Base-by-base conservation (phyloP, 2,329 filamentous ascomycete species). In the Calonectria montana region DNA sequence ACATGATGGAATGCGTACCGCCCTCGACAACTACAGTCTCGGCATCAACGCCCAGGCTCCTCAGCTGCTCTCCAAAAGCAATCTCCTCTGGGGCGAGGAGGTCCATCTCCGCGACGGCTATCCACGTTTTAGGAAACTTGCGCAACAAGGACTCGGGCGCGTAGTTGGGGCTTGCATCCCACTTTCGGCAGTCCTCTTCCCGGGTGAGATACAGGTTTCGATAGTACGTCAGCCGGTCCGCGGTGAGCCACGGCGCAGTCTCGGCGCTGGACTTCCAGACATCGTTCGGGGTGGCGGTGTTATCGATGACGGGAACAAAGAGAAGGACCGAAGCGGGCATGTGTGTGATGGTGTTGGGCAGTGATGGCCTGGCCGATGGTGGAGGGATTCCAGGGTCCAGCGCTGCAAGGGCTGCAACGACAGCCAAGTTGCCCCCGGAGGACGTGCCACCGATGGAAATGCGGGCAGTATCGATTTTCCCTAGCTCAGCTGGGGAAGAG, bases 241-340 rank as follows among this genome's bases (percentile, higher is more conserved):
- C 77, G 1, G 80, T 83, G 27, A 82, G 79, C 79, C 80, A 84
- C 18, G 81, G 81, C 18, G 79, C 80, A 37, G 76, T 77, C 50
- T 79, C 77, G 27, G 76, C 77, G 59, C 76, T 79, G 16, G 71
- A 67, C 23, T 74, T 79, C 77, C 77, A 79, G n/a, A 74, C 69
- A 5, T 70, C 69, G 27, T 77, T 61, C 16, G 67, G 62, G 13
- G 81, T 82, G 4, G 82, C 81, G 2, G 80, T 82, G 63, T 81
- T 83, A 70, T 83, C 82, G 7, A 83, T 76, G 8, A 83, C 82
- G 1, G 82, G 82, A 25, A 81, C 77, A 29, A 83, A 77, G 0
- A 80, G 69, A 2, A 80, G 53, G 4, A 79, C 35, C 6, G 74
- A 76, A 8, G 61, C 57, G 31, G 65, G 68, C 31, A 69, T 70